Base-by-base conservation (phyloP, 352 stramenopile genomes). In the Phytopythium delawarense region DNA sequence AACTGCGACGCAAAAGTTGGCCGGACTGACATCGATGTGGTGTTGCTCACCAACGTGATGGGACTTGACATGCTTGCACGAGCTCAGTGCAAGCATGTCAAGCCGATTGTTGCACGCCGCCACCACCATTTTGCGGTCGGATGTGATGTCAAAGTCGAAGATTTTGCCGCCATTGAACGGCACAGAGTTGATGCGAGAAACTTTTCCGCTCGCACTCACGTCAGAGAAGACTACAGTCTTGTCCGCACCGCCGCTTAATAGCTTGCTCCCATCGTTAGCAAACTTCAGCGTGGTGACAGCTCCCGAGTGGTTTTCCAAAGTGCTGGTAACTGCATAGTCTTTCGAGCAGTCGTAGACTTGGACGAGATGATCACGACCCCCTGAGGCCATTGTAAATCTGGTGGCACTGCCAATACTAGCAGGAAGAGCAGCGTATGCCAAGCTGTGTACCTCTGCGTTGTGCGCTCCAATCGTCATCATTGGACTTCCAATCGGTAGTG, bases 101-200 rank as follows among this genome's bases (percentile, higher is more conserved):
- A 98, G 66, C 7, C 79, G 79, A 59, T 96, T 96, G 61, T 94
- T 91, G 52, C 89, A 82, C 12, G 71, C 73, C 9, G 81, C 87
- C 13, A 96, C 59, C 18, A 94, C 45, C 32, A 72, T 78, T 32
- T 96, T 79, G 52, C 81, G 79, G 52, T 89, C 88, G 1, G 76
- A 79, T 0, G 90, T 78, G 40, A 98, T 53, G 20, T 80, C 71
- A 42, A 95, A 76, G 32, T 88, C 87, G 55, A 86, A 91, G 25
- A 97, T 71, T 54, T 94, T 92, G 21, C 87, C 85, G n/a, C 70
- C 70, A 3, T 40, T 59, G 28, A 87, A 76, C 16, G 81, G 59
- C 6, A 92, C 32, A 13, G 75, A 78, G 51, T 88, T 89, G 25
- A 81, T 76, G 2, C 70, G 67, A 12, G 48, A 50, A 13, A 85